Evolutionary conservation across 1,284 basidiomycete species (phyloP).

Genomic region (Phaffia rhodozyma): DNA sequence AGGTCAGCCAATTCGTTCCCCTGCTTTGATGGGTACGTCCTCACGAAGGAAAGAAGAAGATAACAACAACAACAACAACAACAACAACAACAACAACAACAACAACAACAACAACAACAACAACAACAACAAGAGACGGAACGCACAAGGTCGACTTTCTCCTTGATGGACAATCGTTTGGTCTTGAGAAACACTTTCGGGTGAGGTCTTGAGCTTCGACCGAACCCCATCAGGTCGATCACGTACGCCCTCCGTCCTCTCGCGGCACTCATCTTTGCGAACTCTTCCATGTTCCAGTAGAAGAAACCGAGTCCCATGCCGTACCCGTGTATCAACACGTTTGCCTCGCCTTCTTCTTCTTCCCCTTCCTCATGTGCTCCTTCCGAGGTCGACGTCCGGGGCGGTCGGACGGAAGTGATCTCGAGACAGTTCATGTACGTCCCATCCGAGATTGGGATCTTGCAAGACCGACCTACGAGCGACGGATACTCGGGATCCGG

Average conservation of each 20-base stretch:
- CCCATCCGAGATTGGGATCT: not conserved
- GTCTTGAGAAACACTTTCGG: slow-evolving; percentile 30
- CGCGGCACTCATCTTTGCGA: slow-evolving; percentile 9
- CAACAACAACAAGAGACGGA: not conserved
- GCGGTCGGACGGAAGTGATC: not conserved
- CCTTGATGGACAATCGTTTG: slow-evolving; percentile 27
- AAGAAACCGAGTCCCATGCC: slow-evolving; percentile 57
- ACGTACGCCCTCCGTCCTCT: slow-evolving; percentile 59
- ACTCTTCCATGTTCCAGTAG: slow-evolving; percentile 31
- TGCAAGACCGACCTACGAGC: slow-evolving; percentile 5
- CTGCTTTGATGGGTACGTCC: no score
- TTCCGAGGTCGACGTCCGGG: not conserved
- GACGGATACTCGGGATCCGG: slow-evolving; percentile 4
- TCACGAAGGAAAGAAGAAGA: no score
- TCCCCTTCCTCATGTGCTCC: not conserved
- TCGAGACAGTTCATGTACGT: slow-evolving; percentile 7
- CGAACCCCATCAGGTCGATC: slow-evolving; percentile 95
- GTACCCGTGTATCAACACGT: slow-evolving; percentile 81
- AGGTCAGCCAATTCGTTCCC: no score
- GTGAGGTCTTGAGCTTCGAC: slow-evolving; percentile 62
- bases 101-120: not conserved
- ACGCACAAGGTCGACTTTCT: slow-evolving; percentile 27
- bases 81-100: not conserved
- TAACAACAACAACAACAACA: not conserved
- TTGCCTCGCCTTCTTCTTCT: slow-evolving; percentile 45